Base-by-base conservation (phyloP, 108 stramenopile species). In the Bacterosira constricta region DNA sequence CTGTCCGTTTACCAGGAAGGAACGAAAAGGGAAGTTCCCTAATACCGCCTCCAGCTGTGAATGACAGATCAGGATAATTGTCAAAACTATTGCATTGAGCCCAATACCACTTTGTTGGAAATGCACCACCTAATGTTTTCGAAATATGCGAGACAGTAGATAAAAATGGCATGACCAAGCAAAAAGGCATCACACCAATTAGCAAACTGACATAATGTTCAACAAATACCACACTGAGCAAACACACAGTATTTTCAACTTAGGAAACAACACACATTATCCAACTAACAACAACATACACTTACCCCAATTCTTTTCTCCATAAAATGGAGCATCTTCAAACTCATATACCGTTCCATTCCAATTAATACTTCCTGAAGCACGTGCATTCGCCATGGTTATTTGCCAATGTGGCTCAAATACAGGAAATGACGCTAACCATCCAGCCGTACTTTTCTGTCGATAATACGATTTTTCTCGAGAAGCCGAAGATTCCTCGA, bases 391-490 rank as follows among this genome's bases (percentile, higher is more conserved):
- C 1, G 89, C 86, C 79, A 93, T 69, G 5, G 90, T 91, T 3
- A 96, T 88, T 80, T 96, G 94, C 91, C 92, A 96, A 62, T 96
- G 94, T 12, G 94, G 94, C 58, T 93, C 92, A 72, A 96, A 93
- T 12, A 96, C 86, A 20, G 84, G 65, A 58, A 73, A 90, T 6
- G 71, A 77, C 32, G 89, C 89, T 52, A 93, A 49, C 92, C 92
- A 92, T 52, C 92, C 87, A 15, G 85, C 94, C 0, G 94, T 95
- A 53, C 85, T 88, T 13, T 83, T 81, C 66, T 94, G 93, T 57
- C 57, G 38, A 61, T 74, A 71, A 13, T 52, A 21, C 7, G 71
- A 25, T 11, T 21, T 27, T 3, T 26, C 34, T 12, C 35, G n/a
- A 8, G 20, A 2, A 44, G n/a, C 35, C 42, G 54, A 55, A 37